Percentiles rank a stretch among this genome's conserved stretches.
phyloP scores from a whole-genome alignment of 1,284 basidiomycete species.

The Xerocomus amazonicus region DNA sequence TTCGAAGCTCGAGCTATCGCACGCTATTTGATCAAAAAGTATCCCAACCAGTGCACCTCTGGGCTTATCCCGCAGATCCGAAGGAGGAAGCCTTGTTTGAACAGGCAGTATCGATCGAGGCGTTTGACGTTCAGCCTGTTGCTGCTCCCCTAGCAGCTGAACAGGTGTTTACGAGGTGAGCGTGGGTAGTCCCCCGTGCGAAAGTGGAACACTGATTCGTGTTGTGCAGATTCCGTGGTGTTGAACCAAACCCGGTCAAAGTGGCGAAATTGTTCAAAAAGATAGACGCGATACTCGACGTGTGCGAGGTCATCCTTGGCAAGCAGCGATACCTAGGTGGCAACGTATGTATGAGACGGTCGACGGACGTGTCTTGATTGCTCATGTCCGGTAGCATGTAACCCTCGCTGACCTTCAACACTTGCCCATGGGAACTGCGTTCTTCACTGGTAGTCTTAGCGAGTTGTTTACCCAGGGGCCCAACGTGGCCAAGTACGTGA shows the following conservation, averaged over 20 bases:
- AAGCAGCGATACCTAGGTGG: constrained; percentile 46
- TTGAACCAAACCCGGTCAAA: constrained; percentile 23
- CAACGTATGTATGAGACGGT: constrained; percentile 28
- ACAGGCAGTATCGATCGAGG: constrained; percentile 42
- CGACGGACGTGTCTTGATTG: not conserved
- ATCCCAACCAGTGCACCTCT: constrained; percentile 22
- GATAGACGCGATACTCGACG: constrained; percentile 37
- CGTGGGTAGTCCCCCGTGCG: constrained; percentile 11
- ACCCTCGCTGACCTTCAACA: constrained; percentile 55
- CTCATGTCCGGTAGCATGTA: constrained; percentile 28
- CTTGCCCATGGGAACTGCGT: constrained; percentile 40
- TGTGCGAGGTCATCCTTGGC: constrained; percentile 42
- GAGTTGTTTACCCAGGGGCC: constrained; percentile 18
- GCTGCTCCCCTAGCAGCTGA: constrained; percentile 23
- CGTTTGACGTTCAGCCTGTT: constrained; percentile 38
- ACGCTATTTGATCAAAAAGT: constrained; percentile 40
- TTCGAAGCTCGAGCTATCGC: constrained; percentile 44
- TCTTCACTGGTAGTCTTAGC: not conserved
- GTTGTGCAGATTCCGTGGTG: constrained; percentile 2
- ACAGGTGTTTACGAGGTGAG: constrained; percentile 35
- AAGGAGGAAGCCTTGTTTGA: constrained; percentile 40
- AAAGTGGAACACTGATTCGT: constrained; percentile 1
- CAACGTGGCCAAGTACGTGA: constrained; percentile 25
- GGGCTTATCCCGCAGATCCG: constrained; percentile 33
- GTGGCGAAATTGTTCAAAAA: constrained; percentile 23